Conservation (phyloP, 2,329 filamentous ascomycete species). For the Botrytis tulipae region DNA sequence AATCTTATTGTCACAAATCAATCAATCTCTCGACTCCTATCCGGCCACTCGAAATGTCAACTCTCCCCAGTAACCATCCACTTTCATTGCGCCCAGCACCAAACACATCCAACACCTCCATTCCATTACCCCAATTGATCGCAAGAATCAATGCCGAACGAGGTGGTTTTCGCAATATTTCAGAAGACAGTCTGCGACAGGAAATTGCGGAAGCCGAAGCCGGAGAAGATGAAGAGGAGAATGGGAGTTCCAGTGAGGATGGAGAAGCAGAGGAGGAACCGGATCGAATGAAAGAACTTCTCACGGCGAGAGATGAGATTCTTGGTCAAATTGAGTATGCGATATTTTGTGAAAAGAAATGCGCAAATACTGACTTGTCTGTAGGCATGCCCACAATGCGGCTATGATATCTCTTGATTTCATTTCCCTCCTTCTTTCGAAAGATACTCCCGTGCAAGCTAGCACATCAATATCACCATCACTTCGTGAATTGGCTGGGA, state of each 20-base stretch:
- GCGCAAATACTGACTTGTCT: slow-evolving; percentile 23
- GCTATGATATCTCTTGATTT: slow-evolving; percentile 75
- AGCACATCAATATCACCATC: slow-evolving; percentile 66
- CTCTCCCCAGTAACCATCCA: slow-evolving; percentile 44
- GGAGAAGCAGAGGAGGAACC: slow-evolving; percentile 48
- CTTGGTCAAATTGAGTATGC: slow-evolving; percentile 57
- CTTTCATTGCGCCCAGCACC: slow-evolving; percentile 66
- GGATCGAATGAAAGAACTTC: slow-evolving; percentile 39
- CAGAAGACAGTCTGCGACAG: slow-evolving; percentile 67
- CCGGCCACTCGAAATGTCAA: slow-evolving; percentile 26
- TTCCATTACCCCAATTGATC: slow-evolving; percentile 71
- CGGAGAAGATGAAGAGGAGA: slow-evolving; percentile 30
- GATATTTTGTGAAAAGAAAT: background rate
- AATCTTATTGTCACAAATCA: background rate
- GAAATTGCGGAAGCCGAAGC: slow-evolving; percentile 56
- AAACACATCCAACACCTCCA: slow-evolving; percentile 51
- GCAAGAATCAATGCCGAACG: slow-evolving; percentile 74
- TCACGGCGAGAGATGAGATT: slow-evolving; percentile 55
- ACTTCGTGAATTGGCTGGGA: slow-evolving; percentile 68
- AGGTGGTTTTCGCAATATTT: slow-evolving; percentile 78
- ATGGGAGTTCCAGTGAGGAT: slow-evolving; percentile 48
- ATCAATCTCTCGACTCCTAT: background rate
- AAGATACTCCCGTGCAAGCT: slow-evolving; percentile 70
- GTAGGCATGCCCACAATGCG: slow-evolving; percentile 52
- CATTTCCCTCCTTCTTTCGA: slow-evolving; percentile 79